Conservation (phyloP, 1,284 basidiomycete species). For the Exobasidium rhododendri region DNA sequence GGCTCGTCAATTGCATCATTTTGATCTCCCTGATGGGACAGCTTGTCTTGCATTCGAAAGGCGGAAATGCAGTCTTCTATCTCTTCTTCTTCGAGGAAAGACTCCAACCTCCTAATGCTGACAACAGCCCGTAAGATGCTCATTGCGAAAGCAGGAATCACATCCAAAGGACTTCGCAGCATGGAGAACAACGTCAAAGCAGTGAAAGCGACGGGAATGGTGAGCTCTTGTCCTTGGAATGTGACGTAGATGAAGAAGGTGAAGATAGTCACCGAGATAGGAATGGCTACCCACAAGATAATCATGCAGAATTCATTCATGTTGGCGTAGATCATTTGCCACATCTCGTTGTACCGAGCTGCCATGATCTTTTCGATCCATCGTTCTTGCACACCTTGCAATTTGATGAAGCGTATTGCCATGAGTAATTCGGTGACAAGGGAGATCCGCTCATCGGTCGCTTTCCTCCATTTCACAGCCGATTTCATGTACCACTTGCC, state of each 20-base stretch:
- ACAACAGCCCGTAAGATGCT: slow-evolving; percentile 64
- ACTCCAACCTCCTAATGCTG: slow-evolving; percentile 73
- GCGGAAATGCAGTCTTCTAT: slow-evolving; percentile 69
- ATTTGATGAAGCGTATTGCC: slow-evolving; percentile 76
- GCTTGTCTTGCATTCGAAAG: slow-evolving; percentile 57
- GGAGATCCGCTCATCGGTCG: slow-evolving; percentile 78
- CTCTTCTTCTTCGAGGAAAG: slow-evolving; percentile 78
- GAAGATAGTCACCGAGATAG: slow-evolving; percentile 6
- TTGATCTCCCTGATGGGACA: background rate
- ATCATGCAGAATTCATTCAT: slow-evolving; percentile 25
- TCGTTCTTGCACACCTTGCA: slow-evolving; percentile 27
- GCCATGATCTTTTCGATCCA: slow-evolving; percentile 37
- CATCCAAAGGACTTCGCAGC: slow-evolving; percentile 32
- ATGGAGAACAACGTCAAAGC: slow-evolving; percentile 37
- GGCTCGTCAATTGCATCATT: slow-evolving; percentile 20
- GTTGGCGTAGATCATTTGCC: slow-evolving; percentile 25
- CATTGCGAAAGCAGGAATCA: slow-evolving; percentile 34
- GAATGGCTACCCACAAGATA: slow-evolving; percentile 19
- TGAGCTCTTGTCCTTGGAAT: slow-evolving; percentile 25
- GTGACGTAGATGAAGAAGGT: slow-evolving; percentile 35
- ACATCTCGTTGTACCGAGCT: slow-evolving; percentile 47
- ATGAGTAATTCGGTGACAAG: slow-evolving; percentile 72
- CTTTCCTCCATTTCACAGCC: slow-evolving; percentile 67
- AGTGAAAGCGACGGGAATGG: slow-evolving; percentile 33
- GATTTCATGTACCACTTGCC: slow-evolving; percentile 33